A percentile compares a stretch with the other conserved stretches of the same genome.
Evolutionary conservation across 2,329 filamentous ascomycete species (phyloP).

Genomic region (Aspergillus intermedius): DNA sequence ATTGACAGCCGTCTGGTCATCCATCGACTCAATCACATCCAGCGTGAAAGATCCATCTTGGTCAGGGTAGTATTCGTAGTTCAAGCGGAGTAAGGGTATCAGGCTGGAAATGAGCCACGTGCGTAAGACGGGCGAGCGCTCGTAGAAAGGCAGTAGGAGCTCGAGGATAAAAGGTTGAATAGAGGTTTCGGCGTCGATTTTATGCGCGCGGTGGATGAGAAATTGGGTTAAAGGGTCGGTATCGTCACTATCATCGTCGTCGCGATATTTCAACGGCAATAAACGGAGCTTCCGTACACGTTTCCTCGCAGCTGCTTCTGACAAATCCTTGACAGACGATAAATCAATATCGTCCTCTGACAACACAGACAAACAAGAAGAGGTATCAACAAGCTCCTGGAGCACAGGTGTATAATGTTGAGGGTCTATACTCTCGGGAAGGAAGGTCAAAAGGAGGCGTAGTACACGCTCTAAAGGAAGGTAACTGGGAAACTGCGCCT

Average conservation of each 20-base stretch:
- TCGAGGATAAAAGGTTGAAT: constrained; percentile 50
- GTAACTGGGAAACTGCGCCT: constrained; percentile 41
- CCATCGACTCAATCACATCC: constrained; percentile 47
- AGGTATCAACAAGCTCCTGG: constrained; percentile 39
- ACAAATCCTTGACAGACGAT: constrained; percentile 42
- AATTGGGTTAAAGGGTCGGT: constrained; percentile 50
- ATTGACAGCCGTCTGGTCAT: constrained; percentile 47
- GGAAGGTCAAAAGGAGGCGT: constrained; percentile 54
- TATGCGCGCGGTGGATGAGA: constrained; percentile 54
- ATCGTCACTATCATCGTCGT: constrained; percentile 39
- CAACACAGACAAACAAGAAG: constrained; percentile 4
- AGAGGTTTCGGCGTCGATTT: constrained; percentile 54
- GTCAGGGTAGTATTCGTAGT: constrained; percentile 58
- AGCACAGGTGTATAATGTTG: constrained; percentile 44
- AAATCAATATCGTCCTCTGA: constrained; percentile 38
- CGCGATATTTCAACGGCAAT: constrained; percentile 42
- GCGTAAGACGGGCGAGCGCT: constrained; percentile 46
- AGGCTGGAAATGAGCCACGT: constrained; percentile 56
- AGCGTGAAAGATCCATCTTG: constrained; percentile 41
- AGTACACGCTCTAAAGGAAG: constrained; percentile 50
- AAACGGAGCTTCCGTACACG: constrained; percentile 48
- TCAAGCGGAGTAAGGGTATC: constrained; percentile 53
- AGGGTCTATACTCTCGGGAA: constrained; percentile 54
- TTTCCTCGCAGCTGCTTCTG: constrained; percentile 46
- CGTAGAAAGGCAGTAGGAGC: constrained; percentile 53